A percentile compares a stretch with the other conserved stretches of the same genome.
Conservation (phyloP, 306 rosid genomes). For the Dalbergia oliveri region DNA sequence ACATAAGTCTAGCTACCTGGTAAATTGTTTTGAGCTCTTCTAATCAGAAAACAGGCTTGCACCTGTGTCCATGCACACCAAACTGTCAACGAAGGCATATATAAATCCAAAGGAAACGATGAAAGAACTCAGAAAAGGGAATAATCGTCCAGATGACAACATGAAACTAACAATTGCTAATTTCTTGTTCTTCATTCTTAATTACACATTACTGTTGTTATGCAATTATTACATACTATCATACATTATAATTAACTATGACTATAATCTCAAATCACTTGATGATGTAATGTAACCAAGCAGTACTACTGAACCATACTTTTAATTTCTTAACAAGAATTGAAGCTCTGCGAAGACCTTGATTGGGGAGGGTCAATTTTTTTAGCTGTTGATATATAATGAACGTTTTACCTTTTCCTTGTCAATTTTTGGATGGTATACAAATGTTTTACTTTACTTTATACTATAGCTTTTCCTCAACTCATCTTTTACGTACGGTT, state of each 20-base stretch:
- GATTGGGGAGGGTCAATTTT: conserved; percentile 37
- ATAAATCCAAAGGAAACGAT: conserved; percentile 60
- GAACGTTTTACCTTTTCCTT: not conserved
- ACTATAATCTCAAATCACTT: not conserved
- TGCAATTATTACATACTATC: not conserved
- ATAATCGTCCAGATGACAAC: conserved; percentile 62
- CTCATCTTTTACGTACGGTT: not conserved
- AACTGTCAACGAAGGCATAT: conserved; percentile 53
- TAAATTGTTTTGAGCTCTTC: conserved; percentile 36
- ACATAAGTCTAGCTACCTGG: not conserved
- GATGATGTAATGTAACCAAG: conserved; percentile 32
- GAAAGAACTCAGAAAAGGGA: conserved; percentile 56
- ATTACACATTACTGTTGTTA: not conserved
- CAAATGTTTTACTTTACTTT: not conserved
- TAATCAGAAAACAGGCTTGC: conserved; percentile 47
- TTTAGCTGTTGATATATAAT: conserved; percentile 23
- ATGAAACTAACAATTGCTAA: conserved; percentile 11
- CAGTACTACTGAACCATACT: conserved; percentile 4
- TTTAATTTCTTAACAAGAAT: conserved; percentile 16
- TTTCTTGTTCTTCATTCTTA: not conserved
- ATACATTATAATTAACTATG: not conserved
- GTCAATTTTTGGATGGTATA: not conserved
- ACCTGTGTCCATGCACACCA: conserved; percentile 54
- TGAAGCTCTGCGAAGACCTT: conserved; percentile 8
- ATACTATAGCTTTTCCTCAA: not conserved